These are phyloP conservation scores for Wickerhamiella nectarea DNA, from an alignment of 805 yeast genomes.

Conservation along the genomic window DNA sequence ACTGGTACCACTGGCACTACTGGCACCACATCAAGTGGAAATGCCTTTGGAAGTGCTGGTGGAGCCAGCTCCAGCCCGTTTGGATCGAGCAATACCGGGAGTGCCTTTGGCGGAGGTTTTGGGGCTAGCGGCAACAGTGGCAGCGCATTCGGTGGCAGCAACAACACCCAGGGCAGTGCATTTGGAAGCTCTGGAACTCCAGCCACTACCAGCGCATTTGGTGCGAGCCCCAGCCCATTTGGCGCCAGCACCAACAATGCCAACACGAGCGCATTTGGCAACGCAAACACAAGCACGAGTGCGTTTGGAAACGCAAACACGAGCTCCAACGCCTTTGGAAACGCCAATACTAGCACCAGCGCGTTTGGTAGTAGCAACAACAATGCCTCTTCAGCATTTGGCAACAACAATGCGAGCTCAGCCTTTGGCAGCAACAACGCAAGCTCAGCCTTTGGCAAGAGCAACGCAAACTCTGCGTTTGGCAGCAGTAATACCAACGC, in stretches of 20 bases:
- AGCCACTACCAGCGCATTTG: background rate
- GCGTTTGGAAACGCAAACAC: slow-evolving; percentile 2
- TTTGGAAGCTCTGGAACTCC: background rate
- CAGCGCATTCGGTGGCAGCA: background rate
- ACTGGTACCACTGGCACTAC: background rate
- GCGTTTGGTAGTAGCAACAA: slow-evolving; percentile 1
- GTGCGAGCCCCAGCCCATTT: background rate
- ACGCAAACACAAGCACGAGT: background rate
- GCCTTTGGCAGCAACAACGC: too few species aligned
- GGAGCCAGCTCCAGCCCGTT: background rate
- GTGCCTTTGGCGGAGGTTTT: background rate
- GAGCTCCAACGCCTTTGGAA: background rate
- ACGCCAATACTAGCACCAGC: background rate
- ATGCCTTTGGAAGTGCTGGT: background rate
- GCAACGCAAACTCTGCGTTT: background rate
- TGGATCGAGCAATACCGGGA: background rate
- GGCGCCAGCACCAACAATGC: background rate
- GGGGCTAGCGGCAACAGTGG: background rate
- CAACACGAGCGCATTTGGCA: background rate
- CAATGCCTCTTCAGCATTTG: slow-evolving; percentile 2
- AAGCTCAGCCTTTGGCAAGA: background rate
- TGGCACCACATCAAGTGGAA: too few species aligned
- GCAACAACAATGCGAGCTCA: background rate
- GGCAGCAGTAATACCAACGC: background rate
- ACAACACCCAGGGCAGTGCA: background rate